phyloP scores from a whole-genome alignment of 23 red algal species.

The Gracilaria gracilis region DNA sequence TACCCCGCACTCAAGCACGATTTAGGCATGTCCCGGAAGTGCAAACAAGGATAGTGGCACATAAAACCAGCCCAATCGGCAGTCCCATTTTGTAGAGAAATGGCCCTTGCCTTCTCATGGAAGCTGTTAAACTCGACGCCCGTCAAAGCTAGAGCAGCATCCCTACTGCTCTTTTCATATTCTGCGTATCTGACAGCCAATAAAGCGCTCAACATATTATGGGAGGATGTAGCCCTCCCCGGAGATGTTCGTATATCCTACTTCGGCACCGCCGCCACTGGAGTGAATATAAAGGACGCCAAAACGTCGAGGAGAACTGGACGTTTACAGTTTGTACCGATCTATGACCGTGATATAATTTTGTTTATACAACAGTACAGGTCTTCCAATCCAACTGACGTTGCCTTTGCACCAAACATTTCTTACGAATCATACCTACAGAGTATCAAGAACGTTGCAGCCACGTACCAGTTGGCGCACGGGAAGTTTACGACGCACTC shows the following conservation, averaged over 20 bases:
- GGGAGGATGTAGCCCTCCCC: background rate
- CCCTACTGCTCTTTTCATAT: background rate
- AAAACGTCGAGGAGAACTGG: slow-evolving; percentile 31
- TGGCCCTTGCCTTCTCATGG: slow-evolving; percentile 1
- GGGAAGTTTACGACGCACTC: slow-evolving; percentile 21
- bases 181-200: background rate
- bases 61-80: background rate
- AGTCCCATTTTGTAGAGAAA: background rate
- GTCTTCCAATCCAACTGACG: background rate
- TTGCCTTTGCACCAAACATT: background rate
- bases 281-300: background rate
- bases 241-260: slow-evolving; percentile 6
- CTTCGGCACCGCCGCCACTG: background rate
- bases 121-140: background rate
- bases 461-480: slow-evolving; percentile 1
- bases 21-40: background rate
- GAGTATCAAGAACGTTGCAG: background rate
- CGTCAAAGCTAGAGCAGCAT: background rate
- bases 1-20: background rate
- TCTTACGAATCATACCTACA: background rate
- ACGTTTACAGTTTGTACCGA: background rate
- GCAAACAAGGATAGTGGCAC: background rate
- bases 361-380: background rate
- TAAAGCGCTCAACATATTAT: slow-evolving; percentile 5
- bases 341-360: background rate